A percentile compares a stretch with the other conserved stretches of the same genome.
Conservation (phyloP, 441 rosid genomes). For the Rhodomyrtus psidioides region DNA sequence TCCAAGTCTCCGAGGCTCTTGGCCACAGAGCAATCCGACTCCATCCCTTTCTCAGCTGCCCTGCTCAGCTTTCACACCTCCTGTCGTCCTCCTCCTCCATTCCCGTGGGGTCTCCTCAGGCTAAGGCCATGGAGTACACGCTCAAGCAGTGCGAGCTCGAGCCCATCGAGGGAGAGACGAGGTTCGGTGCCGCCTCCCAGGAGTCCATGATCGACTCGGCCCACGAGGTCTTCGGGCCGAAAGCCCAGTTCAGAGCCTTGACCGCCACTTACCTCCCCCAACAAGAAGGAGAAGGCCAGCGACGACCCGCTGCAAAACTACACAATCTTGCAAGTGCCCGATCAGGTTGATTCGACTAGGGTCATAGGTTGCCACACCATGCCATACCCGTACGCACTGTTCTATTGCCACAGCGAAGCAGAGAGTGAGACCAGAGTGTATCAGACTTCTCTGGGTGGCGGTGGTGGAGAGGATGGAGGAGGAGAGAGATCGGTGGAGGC, state of each 20-base stretch:
- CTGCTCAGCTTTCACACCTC: conserved; percentile 32
- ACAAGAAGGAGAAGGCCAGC: background rate
- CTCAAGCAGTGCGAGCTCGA: conserved; percentile 39
- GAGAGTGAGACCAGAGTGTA: conserved; percentile 33
- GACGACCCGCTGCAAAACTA: conserved; percentile 29
- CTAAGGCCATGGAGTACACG: conserved; percentile 56
- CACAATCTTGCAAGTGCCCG: conserved; percentile 33
- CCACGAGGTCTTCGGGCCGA: conserved; percentile 29
- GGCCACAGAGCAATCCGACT: conserved; percentile 46
- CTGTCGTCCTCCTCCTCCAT: conserved; percentile 38
- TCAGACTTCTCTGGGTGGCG: conserved; percentile 17
- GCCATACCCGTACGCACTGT: conserved; percentile 76
- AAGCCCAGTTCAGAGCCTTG: conserved; percentile 22
- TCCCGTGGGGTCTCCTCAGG: conserved; percentile 55
- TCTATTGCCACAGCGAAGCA: conserved; percentile 53
- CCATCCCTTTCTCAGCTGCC: conserved; percentile 54
- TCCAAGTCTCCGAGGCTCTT: conserved; percentile 44
- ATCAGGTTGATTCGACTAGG: conserved; percentile 23
- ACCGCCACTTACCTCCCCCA: conserved; percentile 20
- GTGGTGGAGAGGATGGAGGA: conserved; percentile 37
- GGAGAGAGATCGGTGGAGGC: conserved; percentile 24
- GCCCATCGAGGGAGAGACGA: conserved; percentile 42
- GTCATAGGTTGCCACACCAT: conserved; percentile 60
- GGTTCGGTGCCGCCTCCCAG: conserved; percentile 52
- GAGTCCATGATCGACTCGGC: conserved; percentile 70